Evolutionary conservation across 257 asterid species (phyloP).

Genomic region (Solanum arcanum): DNA sequence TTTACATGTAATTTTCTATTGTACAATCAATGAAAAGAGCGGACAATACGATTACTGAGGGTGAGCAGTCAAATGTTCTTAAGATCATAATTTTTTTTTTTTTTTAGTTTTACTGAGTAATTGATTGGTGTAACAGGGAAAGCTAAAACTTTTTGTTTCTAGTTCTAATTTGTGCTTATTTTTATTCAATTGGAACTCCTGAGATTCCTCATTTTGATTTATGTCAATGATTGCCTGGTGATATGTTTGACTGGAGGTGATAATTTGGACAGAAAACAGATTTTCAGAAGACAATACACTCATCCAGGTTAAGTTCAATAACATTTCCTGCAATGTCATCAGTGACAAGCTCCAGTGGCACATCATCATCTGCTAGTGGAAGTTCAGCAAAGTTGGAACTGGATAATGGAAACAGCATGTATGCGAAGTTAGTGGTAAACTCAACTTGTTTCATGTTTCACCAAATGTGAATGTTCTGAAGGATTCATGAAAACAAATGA

Average conservation of each 20-base stretch:
- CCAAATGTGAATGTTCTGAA: neutral
- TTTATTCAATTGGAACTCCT: neutral
- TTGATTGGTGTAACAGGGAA: neutral
- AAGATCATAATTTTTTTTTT: neutral
- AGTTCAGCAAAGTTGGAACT: conserved; percentile 62
- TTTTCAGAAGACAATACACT: conserved; percentile 48
- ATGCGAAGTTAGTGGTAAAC: conserved; percentile 83
- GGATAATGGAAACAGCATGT: conserved; percentile 58
- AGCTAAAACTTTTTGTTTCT: neutral
- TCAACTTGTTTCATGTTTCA: neutral
- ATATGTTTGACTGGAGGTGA: neutral
- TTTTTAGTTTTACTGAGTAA: neutral
- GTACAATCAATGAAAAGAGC: neutral
- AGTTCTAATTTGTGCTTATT: neutral
- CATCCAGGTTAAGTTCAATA: conserved; percentile 66
- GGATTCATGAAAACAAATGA: neutral
- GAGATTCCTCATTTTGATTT: neutral
- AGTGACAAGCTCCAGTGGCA: conserved; percentile 4
- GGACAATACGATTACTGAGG: neutral
- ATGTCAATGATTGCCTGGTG: neutral
- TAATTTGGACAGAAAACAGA: conserved; percentile 37
- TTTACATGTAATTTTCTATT: neutral
- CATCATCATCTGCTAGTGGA: conserved; percentile 26
- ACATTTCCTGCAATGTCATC: conserved; percentile 32
- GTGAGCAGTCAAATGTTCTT: neutral